Conservation (phyloP, 495 filamentous ascomycete species). For the Xylaria castorea region DNA sequence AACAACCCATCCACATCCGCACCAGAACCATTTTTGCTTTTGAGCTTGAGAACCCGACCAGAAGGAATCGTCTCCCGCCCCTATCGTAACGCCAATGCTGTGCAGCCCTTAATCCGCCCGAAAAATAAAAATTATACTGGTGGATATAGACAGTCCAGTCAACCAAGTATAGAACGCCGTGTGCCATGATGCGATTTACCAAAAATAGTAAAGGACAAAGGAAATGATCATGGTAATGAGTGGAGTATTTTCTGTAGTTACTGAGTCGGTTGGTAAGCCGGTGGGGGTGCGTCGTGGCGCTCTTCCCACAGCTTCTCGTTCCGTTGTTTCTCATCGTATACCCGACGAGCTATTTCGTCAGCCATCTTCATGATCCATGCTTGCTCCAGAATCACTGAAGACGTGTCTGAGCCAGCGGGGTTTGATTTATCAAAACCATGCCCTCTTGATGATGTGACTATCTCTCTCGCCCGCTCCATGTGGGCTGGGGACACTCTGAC, state of each 20-base stretch:
- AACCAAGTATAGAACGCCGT: slow-evolving; percentile 34
- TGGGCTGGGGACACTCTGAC: slow-evolving; percentile 31
- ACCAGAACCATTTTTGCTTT: slow-evolving; percentile 3
- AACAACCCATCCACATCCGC: slow-evolving; percentile 1
- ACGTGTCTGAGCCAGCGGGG: slow-evolving; percentile 46
- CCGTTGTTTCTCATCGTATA: slow-evolving; percentile 70
- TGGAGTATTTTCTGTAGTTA: slow-evolving; percentile 29
- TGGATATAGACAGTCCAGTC: slow-evolving; percentile 24
- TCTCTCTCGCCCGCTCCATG: slow-evolving; percentile 45
- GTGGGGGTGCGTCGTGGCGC: slow-evolving; percentile 64
- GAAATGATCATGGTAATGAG: slow-evolving; percentile 29
- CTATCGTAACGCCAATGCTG: slow-evolving; percentile 38
- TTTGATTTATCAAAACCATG: slow-evolving; percentile 41
- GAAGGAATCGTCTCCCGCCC: slow-evolving; percentile 8
- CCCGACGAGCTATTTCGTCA: slow-evolving; percentile 82
- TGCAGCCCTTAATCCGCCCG: slow-evolving; percentile 25
- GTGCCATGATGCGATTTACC: slow-evolving; percentile 35
- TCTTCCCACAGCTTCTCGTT: slow-evolving; percentile 55
- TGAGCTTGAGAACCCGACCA: slow-evolving; percentile 19
- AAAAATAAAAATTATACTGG: slow-evolving; percentile 37
- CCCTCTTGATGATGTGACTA: slow-evolving; percentile 40
- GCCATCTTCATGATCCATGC: slow-evolving; percentile 92
- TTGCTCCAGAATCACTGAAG: slow-evolving; percentile 75
- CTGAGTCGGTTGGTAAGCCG: slow-evolving; percentile 63
- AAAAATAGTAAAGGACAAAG: slow-evolving; percentile 34